A percentile compares a stretch with the other conserved stretches of the same genome.
Conservation (phyloP, 176 grass and related monocot species). For the Avena insularis region DNA sequence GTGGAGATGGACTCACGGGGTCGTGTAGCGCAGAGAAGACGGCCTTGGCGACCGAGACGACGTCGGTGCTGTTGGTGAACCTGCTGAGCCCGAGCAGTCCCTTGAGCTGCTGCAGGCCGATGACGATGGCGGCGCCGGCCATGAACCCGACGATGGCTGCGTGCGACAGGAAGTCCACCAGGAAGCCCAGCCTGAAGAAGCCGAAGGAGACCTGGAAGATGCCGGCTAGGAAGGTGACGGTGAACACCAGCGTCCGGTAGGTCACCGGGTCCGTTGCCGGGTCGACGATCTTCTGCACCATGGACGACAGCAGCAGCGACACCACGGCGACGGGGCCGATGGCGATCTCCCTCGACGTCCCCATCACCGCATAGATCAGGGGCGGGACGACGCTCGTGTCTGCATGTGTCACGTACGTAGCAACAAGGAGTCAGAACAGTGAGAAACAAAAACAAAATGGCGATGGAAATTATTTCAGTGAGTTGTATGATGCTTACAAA, state of each 20-base stretch:
- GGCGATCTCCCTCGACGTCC: constrained; percentile 86
- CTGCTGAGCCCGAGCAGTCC: constrained; percentile 72
- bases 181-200: constrained; percentile 83
- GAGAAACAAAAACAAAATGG: neutral
- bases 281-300: constrained; percentile 86
- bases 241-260: constrained; percentile 78
- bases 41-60: constrained; percentile 77
- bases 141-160: constrained; percentile 95
- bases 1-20: constrained; percentile 48
- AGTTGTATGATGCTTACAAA: constrained; percentile 70
- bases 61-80: constrained; percentile 88
- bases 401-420: constrained; percentile 30
- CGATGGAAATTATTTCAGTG: neutral
- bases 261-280: constrained; percentile 64
- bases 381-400: constrained; percentile 94
- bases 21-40: constrained; percentile 60
- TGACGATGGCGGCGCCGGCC: constrained; percentile 88
- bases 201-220: constrained; percentile 90
- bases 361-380: constrained; percentile 92
- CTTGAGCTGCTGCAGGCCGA: constrained; percentile 94
- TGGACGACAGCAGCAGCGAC: constrained; percentile 91
- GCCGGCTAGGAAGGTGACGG: constrained; percentile 84
- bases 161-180: constrained; percentile 94
- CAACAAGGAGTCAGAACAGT: constrained; percentile 4
- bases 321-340: constrained; percentile 93